These are phyloP conservation scores for Penicillium frequentans DNA, from an alignment of 2,329 filamentous ascomycete species.

Conservation along the genomic window DNA sequence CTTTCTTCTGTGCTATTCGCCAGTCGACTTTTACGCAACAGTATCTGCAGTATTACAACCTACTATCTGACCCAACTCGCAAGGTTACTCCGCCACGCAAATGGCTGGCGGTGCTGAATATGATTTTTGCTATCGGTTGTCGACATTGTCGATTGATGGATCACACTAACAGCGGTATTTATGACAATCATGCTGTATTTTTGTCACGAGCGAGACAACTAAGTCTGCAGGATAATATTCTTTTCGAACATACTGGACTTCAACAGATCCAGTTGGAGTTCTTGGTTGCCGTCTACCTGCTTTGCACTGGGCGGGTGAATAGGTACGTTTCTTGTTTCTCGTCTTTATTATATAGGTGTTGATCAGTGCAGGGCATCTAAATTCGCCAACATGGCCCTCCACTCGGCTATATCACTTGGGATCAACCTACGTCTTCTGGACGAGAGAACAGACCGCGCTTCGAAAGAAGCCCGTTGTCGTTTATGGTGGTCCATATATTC, in stretches of 20 bases:
- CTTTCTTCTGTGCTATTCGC: slow-evolving; percentile 43
- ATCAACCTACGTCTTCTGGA: slow-evolving; percentile 44
- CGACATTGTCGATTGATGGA: slow-evolving; percentile 38
- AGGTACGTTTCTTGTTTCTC: slow-evolving; percentile 27
- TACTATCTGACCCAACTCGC: slow-evolving; percentile 26
- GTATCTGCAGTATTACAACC: slow-evolving; percentile 36
- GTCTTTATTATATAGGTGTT: background rate
- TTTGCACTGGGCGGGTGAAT: slow-evolving; percentile 43
- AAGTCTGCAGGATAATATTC: slow-evolving; percentile 33
- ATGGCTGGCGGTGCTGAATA: slow-evolving; percentile 47
- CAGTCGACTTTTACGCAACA: slow-evolving; percentile 38
- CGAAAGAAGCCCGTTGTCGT: slow-evolving; percentile 42
- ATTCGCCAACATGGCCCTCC: slow-evolving; percentile 41
- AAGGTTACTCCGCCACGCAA: slow-evolving; percentile 33
- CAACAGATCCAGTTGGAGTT: slow-evolving; percentile 45
- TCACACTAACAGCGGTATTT: slow-evolving; percentile 19
- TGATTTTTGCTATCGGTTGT: slow-evolving; percentile 48
- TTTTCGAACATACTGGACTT: slow-evolving; percentile 43
- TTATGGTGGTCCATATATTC: slow-evolving; percentile 47
- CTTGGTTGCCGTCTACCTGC: slow-evolving; percentile 41
- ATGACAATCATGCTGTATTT: slow-evolving; percentile 41
- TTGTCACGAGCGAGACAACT: slow-evolving; percentile 42
- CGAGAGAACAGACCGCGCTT: slow-evolving; percentile 30
- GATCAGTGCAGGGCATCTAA: slow-evolving; percentile 37
- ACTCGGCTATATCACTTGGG: slow-evolving; percentile 41